These are phyloP conservation scores for Heracleum sosnowskyi DNA, from an alignment of 129 eudicot genomes.

Conservation along the genomic window DNA sequence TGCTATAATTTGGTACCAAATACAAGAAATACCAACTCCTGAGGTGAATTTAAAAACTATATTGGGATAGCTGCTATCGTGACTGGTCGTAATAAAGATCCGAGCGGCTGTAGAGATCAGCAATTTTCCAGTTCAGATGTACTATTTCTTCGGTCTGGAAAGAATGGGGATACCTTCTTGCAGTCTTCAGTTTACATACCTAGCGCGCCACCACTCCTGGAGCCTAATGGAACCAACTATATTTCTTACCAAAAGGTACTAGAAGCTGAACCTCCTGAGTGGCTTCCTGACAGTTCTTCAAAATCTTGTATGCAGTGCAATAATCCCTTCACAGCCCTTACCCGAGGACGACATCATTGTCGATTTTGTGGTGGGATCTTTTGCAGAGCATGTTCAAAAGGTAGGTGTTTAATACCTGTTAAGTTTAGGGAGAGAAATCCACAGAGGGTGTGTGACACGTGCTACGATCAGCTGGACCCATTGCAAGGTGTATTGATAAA, in stretches of 20 bases:
- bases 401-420: conserved; percentile 88
- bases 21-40: no score
- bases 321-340: conserved; percentile 83
- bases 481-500: conserved; percentile 85
- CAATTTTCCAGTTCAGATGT: conserved; percentile 46
- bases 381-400: conserved; percentile 83
- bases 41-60: conserved; percentile 87
- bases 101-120: conserved; percentile 15
- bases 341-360: conserved; percentile 98
- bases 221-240: conserved; percentile 56
- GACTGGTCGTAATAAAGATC: conserved; percentile 67
- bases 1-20: no score
- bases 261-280: conserved; percentile 96
- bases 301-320: conserved; percentile 82
- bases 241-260: conserved; percentile 69
- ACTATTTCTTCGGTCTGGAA: conserved; percentile 64
- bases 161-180: conserved; percentile 72
- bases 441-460: conserved; percentile 92
- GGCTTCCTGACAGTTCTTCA: conserved; percentile 92
- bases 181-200: conserved; percentile 85
- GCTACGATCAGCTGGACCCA: conserved; percentile 95
- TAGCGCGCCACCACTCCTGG: conserved; percentile 92
- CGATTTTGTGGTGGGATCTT: conserved; percentile 96
- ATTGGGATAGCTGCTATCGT: conserved; percentile 73
- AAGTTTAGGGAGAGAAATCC: conserved; percentile 96